Conservation (phyloP, 768 basidiomycete genomes). For the Russula compacta region DNA sequence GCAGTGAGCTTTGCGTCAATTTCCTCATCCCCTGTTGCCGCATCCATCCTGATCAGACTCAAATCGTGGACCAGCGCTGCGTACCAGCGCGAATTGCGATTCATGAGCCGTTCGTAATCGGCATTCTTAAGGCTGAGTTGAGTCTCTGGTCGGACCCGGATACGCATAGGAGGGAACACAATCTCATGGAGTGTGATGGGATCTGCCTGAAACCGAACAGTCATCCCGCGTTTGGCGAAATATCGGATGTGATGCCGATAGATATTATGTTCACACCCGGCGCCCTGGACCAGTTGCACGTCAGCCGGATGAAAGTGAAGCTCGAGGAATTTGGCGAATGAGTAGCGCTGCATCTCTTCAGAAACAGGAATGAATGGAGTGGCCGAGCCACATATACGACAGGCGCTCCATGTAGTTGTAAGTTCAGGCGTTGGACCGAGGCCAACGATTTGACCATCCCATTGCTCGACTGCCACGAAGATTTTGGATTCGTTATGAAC, state of each 20-base stretch:
- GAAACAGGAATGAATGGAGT: slow-evolving; percentile 86
- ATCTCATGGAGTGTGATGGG: slow-evolving; percentile 77
- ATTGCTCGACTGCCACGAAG: slow-evolving; percentile 81
- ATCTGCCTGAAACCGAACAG: slow-evolving; percentile 82
- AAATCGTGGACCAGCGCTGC: slow-evolving; percentile 66
- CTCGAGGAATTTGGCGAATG: slow-evolving; percentile 94
- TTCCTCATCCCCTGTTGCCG: slow-evolving; percentile 70
- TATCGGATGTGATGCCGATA: slow-evolving; percentile 89
- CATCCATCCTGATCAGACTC: slow-evolving; percentile 67
- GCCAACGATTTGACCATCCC: slow-evolving; percentile 68
- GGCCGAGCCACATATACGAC: slow-evolving; percentile 65
- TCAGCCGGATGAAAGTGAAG: slow-evolving; percentile 91
- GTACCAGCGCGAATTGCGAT: slow-evolving; percentile 68
- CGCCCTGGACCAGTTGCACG: slow-evolving; percentile 75
- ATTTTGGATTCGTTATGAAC: slow-evolving; percentile 82
- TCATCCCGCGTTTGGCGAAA: slow-evolving; percentile 77
- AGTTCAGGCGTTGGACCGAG: slow-evolving; percentile 56
- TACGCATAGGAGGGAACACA: slow-evolving; percentile 79
- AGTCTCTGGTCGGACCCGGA: slow-evolving; percentile 78
- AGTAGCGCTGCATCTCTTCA: slow-evolving; percentile 87
- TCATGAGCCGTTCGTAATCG: slow-evolving; percentile 75
- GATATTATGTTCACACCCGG: slow-evolving; percentile 89
- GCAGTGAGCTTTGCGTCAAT: slow-evolving; percentile 51
- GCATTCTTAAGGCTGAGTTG: slow-evolving; percentile 85
- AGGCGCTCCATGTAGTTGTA: slow-evolving; percentile 88